A percentile compares a stretch with the other conserved stretches of the same genome.
phyloP scores from a whole-genome alignment of 2,329 filamentous ascomycete genomes.

The Arthrobotrys musiformis region DNA sequence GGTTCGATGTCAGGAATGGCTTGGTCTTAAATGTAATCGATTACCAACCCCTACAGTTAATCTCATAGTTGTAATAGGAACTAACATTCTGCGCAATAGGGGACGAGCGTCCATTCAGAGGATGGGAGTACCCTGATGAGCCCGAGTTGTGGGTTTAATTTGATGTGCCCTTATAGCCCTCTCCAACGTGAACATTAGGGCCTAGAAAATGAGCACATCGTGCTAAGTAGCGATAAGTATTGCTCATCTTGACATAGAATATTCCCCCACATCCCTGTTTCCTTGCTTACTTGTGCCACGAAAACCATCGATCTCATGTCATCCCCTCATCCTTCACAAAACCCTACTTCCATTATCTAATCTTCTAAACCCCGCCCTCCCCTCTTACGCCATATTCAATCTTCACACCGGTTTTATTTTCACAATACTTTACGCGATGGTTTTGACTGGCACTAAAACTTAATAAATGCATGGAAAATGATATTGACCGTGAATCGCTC shows the following conservation, averaged over 20 bases:
- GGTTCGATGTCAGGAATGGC: conserved; percentile 26
- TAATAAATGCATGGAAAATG: background rate
- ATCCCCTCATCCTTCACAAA: background rate
- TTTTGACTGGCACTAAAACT: background rate
- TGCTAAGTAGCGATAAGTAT: background rate
- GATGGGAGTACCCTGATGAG: conserved; percentile 36
- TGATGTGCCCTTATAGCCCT: background rate
- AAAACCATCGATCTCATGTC: background rate
- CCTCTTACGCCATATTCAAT: background rate
- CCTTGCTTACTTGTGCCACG: background rate
- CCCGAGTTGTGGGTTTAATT: background rate
- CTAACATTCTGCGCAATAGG: conserved; percentile 8
- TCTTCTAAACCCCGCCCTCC: background rate
- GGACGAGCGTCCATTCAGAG: conserved; percentile 26
- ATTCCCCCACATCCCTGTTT: background rate
- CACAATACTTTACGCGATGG: background rate
- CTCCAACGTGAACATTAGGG: background rate
- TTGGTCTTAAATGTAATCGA: conserved; percentile 38
- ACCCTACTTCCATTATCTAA: background rate
- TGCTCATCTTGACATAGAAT: background rate
- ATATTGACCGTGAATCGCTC: background rate
- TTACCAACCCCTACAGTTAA: background rate
- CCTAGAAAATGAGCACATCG: background rate
- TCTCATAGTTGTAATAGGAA: background rate
- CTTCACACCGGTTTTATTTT: background rate